Percentiles rank a stretch among this genome's conserved stretches.
phyloP scores from a whole-genome alignment of 495 filamentous ascomycete genomes.

The Massariosphaeria phaeospora region DNA sequence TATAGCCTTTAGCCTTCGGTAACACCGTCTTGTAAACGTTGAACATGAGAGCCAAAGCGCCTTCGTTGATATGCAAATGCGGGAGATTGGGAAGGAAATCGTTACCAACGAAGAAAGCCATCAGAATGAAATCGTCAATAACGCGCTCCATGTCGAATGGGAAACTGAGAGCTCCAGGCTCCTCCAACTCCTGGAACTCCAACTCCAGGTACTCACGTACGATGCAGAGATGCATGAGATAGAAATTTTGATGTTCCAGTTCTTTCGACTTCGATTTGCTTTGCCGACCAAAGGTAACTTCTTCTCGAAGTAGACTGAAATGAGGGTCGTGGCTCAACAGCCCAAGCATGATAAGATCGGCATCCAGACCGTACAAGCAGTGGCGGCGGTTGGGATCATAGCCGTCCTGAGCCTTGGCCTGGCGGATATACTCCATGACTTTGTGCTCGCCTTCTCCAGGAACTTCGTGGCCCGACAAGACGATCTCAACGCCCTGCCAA shows the following conservation, averaged over 20 bases:
- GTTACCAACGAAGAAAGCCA: conserved; percentile 99
- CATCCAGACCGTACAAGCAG: conserved; percentile 95
- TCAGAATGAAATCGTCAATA: conserved; percentile 98
- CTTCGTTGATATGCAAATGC: conserved; percentile 96
- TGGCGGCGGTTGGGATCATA: conserved; percentile 96
- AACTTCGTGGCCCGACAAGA: conserved; percentile 97
- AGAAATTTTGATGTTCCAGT: conserved; percentile 98
- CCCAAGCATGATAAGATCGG: conserved; percentile 97
- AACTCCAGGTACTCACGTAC: conserved; percentile 95
- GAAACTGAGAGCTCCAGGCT: conserved; percentile 68
- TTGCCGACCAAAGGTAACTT: conserved; percentile 92
- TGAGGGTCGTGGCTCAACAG: conserved; percentile 96
- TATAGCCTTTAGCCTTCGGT: conserved; percentile 85
- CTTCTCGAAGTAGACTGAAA: conserved; percentile 93
- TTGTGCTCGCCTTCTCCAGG: conserved; percentile 99
- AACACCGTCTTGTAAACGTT: conserved; percentile 89
- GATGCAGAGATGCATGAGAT: conserved; percentile 92
- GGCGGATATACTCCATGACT: conserved; percentile 99
- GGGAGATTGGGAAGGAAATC: conserved; percentile 98
- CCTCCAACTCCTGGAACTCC: conserved; percentile 90
- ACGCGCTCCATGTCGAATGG: conserved; percentile 91
- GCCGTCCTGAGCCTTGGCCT: conserved; percentile 86
- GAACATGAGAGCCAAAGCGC: conserved; percentile 93
- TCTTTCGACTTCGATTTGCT: conserved; percentile 85
- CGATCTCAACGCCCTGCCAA: conserved; percentile 93